These are phyloP conservation scores for Bifiguratus adelaidae DNA, from an alignment of 192 early-diverging fungal species.

Conservation along the genomic window DNA sequence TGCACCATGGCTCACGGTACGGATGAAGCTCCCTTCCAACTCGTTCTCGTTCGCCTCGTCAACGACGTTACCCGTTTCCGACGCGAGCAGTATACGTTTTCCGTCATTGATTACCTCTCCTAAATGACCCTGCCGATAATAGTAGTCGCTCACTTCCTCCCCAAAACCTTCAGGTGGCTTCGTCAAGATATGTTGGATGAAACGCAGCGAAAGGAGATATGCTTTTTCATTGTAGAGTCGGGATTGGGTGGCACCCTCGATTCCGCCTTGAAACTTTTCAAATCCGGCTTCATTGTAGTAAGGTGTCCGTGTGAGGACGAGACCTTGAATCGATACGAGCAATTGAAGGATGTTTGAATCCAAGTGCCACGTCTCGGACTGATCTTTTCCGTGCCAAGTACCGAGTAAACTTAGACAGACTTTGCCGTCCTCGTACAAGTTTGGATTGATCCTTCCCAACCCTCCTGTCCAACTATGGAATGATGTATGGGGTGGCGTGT, in stretches of 20 bases:
- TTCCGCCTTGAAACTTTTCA: slow-evolving; percentile 37
- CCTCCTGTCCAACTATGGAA: slow-evolving; percentile 47
- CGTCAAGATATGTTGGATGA: background rate
- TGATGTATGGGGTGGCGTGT: slow-evolving; percentile 33
- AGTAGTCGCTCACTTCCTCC: background rate
- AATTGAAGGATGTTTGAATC: slow-evolving; percentile 38
- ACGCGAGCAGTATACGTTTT: too few relatives aligned
- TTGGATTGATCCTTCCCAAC: slow-evolving; percentile 45
- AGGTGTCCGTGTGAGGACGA: slow-evolving; percentile 37
- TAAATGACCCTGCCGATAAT: too few relatives aligned
- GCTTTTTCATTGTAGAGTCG: slow-evolving; percentile 48
- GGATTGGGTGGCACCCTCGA: slow-evolving; percentile 31
- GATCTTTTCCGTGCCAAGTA: slow-evolving; percentile 42
- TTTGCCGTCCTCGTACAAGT: slow-evolving; percentile 50
- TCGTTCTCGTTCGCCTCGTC: too few relatives aligned
- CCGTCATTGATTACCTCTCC: too few relatives aligned
- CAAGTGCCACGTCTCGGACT: slow-evolving; percentile 36
- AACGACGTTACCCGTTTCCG: too few relatives aligned
- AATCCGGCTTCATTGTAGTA: slow-evolving; percentile 54
- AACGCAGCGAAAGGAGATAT: slow-evolving; percentile 30
- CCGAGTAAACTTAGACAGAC: slow-evolving; percentile 47
- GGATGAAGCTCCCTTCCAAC: too few relatives aligned
- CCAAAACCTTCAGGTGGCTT: background rate
- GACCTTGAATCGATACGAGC: slow-evolving; percentile 42
- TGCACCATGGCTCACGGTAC: too few relatives aligned